These are phyloP conservation scores for Ilex aquifolium DNA, from an alignment of 257 asterid genomes.

Conservation along the genomic window DNA sequence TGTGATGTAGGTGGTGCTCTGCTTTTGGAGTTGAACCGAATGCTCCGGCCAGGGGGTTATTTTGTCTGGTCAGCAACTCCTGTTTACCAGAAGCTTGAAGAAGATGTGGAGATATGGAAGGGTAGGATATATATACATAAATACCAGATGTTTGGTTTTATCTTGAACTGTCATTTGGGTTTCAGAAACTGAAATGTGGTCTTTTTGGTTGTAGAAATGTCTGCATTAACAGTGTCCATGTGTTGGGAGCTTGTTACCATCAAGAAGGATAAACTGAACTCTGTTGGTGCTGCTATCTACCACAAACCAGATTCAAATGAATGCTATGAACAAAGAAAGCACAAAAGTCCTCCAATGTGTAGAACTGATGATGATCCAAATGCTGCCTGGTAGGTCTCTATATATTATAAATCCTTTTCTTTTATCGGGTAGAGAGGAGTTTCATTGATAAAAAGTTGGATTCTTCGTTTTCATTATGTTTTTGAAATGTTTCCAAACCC, in stretches of 20 bases:
- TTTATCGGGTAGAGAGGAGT: too few relatives aligned
- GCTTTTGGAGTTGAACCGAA: slow-evolving; percentile 76
- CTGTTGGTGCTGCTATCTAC: slow-evolving; percentile 68
- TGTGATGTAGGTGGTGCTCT: slow-evolving; percentile 73
- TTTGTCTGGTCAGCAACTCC: slow-evolving; percentile 95
- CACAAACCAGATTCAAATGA: slow-evolving; percentile 76
- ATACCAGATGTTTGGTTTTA: not conserved
- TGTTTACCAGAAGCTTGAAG: slow-evolving; percentile 76
- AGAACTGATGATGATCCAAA: slow-evolving; percentile 70
- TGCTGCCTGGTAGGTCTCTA: slow-evolving; percentile 69
- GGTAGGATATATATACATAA: slow-evolving; percentile 24
- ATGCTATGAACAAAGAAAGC: slow-evolving; percentile 63
- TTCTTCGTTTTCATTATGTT: too few relatives aligned
- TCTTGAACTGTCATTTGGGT: too few relatives aligned
- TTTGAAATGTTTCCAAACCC: too few relatives aligned
- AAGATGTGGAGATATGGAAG: slow-evolving; percentile 72
- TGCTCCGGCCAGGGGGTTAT: slow-evolving; percentile 87
- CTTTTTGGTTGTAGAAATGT: slow-evolving; percentile 48
- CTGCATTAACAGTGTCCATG: slow-evolving; percentile 68
- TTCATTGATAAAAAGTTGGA: too few relatives aligned
- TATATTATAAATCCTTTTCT: too few relatives aligned
- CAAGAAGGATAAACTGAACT: slow-evolving; percentile 59
- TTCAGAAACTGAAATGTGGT: not conserved
- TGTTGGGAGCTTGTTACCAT: slow-evolving; percentile 84
- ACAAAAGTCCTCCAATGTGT: slow-evolving; percentile 60